These are phyloP conservation scores for Gossypium ekmanianum DNA, from an alignment of 345 rosid genomes.

Conservation along the genomic window DNA sequence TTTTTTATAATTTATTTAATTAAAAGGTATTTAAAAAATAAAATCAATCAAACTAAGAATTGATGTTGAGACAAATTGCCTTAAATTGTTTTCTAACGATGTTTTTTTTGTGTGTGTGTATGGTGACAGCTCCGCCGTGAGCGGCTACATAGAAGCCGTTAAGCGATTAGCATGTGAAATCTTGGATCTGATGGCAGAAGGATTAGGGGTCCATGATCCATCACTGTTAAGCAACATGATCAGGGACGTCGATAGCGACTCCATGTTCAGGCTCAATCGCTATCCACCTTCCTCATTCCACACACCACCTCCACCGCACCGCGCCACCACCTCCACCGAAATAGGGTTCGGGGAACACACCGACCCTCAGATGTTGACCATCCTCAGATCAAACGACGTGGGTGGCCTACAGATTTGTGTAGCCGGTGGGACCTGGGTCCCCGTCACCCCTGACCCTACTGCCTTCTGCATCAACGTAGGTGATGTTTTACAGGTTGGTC, in stretches of 20 bases:
- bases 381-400: slow-evolving; percentile 80
- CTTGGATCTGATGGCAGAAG: slow-evolving; percentile 71
- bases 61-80: too few relatives aligned
- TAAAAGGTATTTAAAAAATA: too few relatives aligned
- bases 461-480: slow-evolving; percentile 81
- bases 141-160: slow-evolving; percentile 55
- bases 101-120: not conserved
- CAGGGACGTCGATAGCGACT: slow-evolving; percentile 63
- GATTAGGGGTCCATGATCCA: slow-evolving; percentile 45
- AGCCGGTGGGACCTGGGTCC: slow-evolving; percentile 63
- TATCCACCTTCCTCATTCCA: slow-evolving; percentile 37
- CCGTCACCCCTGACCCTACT: slow-evolving; percentile 71
- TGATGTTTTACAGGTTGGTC: slow-evolving; percentile 72
- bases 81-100: too few relatives aligned
- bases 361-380: slow-evolving; percentile 92
- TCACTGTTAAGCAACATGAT: slow-evolving; percentile 55
- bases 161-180: slow-evolving; percentile 58
- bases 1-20: too few relatives aligned
- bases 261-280: slow-evolving; percentile 70
- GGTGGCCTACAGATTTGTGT: slow-evolving; percentile 70
- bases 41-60: too few relatives aligned
- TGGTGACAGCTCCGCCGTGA: slow-evolving; percentile 48
- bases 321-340: slow-evolving; percentile 5
- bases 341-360: slow-evolving; percentile 93
- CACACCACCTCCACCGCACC: slow-evolving; percentile 3